Percentiles rank a stretch among this genome's conserved stretches.
Evolutionary conservation across 2,329 filamentous ascomycete genomes (phyloP).

Genomic region (Penicillium sclerotigenum): DNA sequence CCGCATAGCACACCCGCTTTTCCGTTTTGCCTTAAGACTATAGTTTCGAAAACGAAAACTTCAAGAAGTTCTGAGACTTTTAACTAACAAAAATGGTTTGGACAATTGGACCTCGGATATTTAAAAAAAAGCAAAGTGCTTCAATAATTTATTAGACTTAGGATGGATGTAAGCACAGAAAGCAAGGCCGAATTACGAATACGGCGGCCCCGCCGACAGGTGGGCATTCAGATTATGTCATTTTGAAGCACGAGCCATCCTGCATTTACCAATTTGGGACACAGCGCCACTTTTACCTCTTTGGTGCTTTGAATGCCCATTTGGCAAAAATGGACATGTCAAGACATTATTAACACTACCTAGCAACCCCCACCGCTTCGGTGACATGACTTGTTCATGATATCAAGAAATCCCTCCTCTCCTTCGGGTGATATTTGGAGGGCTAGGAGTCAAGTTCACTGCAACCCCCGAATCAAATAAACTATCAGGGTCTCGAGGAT

Average conservation of each 20-base stretch:
- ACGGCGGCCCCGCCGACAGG: neutral
- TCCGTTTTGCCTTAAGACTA: neutral
- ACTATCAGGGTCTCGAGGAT: neutral
- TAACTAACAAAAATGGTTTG: neutral
- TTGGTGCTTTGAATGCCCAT: neutral
- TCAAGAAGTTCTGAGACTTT: neutral
- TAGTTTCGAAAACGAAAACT: neutral
- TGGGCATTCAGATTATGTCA: constrained; percentile 2
- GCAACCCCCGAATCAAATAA: neutral
- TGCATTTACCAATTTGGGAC: constrained; percentile 12
- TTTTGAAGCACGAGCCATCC: constrained; percentile 8
- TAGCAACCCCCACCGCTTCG: neutral
- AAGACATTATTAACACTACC: neutral
- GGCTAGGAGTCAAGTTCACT: neutral
- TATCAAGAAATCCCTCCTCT: neutral
- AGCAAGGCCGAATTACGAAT: neutral
- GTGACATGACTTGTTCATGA: neutral
- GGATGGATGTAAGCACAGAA: neutral
- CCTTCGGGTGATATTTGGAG: neutral
- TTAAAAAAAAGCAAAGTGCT: neutral
- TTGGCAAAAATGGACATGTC: neutral
- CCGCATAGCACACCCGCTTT: neutral
- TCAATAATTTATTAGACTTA: neutral
- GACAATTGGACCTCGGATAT: neutral
- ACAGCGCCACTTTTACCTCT: neutral